A percentile compares a stretch with the other conserved stretches of the same genome.
phyloP scores from a whole-genome alignment of 1,284 basidiomycete genomes.

The Cutaneotrichosporon mucoides region DNA sequence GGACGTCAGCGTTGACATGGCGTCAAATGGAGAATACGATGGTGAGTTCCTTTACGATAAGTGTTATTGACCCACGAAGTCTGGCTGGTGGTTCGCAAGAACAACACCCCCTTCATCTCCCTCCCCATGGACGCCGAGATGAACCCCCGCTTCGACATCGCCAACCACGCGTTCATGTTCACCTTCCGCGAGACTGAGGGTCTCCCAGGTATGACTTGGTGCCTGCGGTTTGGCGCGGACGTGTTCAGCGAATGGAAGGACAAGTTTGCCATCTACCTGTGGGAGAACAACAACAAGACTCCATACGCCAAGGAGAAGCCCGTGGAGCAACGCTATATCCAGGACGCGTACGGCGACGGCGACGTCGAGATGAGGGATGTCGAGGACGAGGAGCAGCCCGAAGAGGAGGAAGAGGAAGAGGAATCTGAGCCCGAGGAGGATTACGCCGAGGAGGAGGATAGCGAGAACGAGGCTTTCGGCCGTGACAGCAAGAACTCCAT shows the following conservation, averaged over 20 bases:
- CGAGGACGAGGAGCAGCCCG: conserved; percentile 51
- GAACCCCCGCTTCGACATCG: conserved; percentile 58
- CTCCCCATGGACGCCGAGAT: conserved; percentile 50
- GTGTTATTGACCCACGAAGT: conserved; percentile 17
- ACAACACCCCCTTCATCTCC: conserved; percentile 45
- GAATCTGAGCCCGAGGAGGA: conserved; percentile 57
- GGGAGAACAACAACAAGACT: conserved; percentile 74
- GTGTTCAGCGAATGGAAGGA: conserved; percentile 64
- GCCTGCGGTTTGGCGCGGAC: conserved; percentile 64
- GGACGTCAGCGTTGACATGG: conserved; percentile 64
- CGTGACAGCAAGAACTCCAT: conserved; percentile 74
- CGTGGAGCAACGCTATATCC: conserved; percentile 60
- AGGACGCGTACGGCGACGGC: conserved; percentile 65
- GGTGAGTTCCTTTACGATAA: conserved; percentile 36
- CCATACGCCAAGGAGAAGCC: conserved; percentile 77
- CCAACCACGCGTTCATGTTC: conserved; percentile 63
- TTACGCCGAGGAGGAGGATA: conserved; percentile 53
- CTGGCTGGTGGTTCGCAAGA: conserved; percentile 47
- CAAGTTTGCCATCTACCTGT: conserved; percentile 67
- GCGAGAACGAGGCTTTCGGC: conserved; percentile 48
- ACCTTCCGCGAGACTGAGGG: conserved; percentile 56
- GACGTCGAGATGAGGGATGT: conserved; percentile 75
- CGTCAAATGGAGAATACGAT: conserved; percentile 55
- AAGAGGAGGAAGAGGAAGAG: conserved; percentile 55
- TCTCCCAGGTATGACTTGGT: conserved; percentile 68